Conservation (phyloP, 2,329 filamentous ascomycete species). For the Ascochyta fabae region DNA sequence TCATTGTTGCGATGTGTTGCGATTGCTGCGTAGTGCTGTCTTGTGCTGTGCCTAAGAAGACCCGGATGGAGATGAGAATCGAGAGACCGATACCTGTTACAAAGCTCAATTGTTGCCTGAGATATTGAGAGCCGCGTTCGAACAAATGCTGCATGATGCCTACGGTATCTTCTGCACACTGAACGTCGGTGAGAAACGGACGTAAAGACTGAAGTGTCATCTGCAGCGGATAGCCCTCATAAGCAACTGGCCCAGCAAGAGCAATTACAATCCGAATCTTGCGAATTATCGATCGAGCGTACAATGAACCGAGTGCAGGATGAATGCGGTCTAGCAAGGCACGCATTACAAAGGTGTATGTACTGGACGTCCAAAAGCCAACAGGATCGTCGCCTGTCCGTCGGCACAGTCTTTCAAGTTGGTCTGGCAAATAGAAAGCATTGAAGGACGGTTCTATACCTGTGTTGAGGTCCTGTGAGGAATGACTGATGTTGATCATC, state of each 20-base stretch:
- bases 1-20: conserved; percentile 78
- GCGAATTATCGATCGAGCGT: conserved; percentile 84
- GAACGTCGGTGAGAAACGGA: conserved; percentile 78
- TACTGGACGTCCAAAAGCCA: conserved; percentile 75
- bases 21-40: conserved; percentile 84
- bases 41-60: conserved; percentile 76
- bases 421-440: conserved; percentile 75
- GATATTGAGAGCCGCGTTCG: conserved; percentile 67
- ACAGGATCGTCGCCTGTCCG: conserved; percentile 67
- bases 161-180: conserved; percentile 89
- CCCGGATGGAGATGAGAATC: conserved; percentile 76
- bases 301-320: conserved; percentile 81
- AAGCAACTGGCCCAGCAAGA: conserved; percentile 75
- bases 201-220: conserved; percentile 85
- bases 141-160: conserved; percentile 88
- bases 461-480: conserved; percentile 69
- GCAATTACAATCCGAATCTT: conserved; percentile 84
- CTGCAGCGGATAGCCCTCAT: conserved; percentile 82
- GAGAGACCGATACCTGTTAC: conserved; percentile 81
- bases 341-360: conserved; percentile 76
- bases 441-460: conserved; percentile 89
- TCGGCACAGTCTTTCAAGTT: conserved; percentile 79
- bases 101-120: conserved; percentile 73
- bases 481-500: conserved; percentile 74
- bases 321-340: conserved; percentile 82